A percentile compares a stretch with the other conserved stretches of the same genome.
Evolutionary conservation across 805 yeast genomes (phyloP).

Genomic region (Pichia gijzeniarum): DNA sequence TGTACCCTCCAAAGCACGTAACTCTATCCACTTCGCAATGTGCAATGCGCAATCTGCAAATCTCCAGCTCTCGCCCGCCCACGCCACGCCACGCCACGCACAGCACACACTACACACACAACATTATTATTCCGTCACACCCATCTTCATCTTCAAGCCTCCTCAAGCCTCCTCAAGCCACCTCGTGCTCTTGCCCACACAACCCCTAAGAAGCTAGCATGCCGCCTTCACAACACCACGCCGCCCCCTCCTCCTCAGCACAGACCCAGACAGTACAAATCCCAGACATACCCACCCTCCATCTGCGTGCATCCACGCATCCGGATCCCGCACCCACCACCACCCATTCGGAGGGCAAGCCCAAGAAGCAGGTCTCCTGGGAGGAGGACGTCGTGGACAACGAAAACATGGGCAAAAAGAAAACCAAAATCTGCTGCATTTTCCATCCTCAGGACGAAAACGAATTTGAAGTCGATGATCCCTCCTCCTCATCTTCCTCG

Average conservation of each 20-base stretch:
- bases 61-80: no score
- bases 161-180: no score
- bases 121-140: no score
- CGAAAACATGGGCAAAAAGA: conserved; percentile 82
- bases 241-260: background rate
- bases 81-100: no score
- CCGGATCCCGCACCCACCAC: background rate
- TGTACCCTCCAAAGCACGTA: no score
- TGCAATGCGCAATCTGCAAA: no score
- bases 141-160: no score
- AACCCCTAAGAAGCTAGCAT: no score
- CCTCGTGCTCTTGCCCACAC: no score
- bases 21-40: no score
- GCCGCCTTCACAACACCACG: no score
- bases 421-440: conserved; percentile 83
- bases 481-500: background rate
- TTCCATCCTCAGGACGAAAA: conserved; percentile 70
- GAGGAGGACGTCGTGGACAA: conserved; percentile 82
- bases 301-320: background rate
- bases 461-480: conserved; percentile 27
- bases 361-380: conserved; percentile 67
- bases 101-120: no score
- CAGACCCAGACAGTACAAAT: conserved; percentile 16
- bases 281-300: conserved; percentile 13
- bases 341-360: background rate